Percentiles rank a stretch among this genome's conserved stretches.
Evolutionary conservation across 768 basidiomycete genomes (phyloP).

Genomic region (Lactarius pseudohatsudake): DNA sequence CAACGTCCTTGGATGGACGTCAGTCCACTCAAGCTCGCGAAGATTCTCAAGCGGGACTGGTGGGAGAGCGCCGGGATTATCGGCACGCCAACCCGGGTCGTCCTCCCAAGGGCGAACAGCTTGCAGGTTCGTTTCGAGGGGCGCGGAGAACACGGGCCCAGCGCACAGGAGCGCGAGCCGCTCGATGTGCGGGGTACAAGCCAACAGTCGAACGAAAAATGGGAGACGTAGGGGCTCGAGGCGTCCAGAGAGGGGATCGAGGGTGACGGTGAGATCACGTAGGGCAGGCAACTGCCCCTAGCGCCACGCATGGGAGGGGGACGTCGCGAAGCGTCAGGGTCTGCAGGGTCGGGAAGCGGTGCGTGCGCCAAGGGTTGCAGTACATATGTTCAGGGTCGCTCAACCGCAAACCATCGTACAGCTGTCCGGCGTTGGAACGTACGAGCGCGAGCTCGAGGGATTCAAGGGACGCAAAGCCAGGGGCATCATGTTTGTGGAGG

Average conservation of each 20-base stretch:
- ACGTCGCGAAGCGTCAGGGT: conserved; percentile 22
- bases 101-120: conserved; percentile 4
- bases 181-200: conserved; percentile 23
- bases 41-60: conserved; percentile 22
- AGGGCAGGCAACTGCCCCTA: conserved; percentile 22
- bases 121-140: conserved; percentile 5
- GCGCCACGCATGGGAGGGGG: conserved; percentile 14
- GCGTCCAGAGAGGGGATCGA: conserved; percentile 9
- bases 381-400: not conserved
- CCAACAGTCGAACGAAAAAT: conserved; percentile 22
- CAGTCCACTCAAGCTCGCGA: conserved; percentile 27
- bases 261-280: conserved; percentile 22
- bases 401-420: conserved; percentile 12
- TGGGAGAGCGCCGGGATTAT: conserved; percentile 5
- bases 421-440: not conserved
- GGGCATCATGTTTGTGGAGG: conserved; percentile 7
- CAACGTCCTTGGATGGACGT: conserved; percentile 19
- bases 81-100: conserved; percentile 11
- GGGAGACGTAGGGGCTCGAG: conserved; percentile 12
- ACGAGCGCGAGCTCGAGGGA: conserved; percentile 18
- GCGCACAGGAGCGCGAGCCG: conserved; percentile 17
- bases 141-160: conserved; percentile 15
- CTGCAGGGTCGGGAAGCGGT: conserved; percentile 20
- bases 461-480: conserved; percentile 11
- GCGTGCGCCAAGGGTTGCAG: conserved; percentile 10